phyloP scores from a whole-genome alignment of 176 grass and related monocot genomes.

The Rhynchospora pubera region DNA sequence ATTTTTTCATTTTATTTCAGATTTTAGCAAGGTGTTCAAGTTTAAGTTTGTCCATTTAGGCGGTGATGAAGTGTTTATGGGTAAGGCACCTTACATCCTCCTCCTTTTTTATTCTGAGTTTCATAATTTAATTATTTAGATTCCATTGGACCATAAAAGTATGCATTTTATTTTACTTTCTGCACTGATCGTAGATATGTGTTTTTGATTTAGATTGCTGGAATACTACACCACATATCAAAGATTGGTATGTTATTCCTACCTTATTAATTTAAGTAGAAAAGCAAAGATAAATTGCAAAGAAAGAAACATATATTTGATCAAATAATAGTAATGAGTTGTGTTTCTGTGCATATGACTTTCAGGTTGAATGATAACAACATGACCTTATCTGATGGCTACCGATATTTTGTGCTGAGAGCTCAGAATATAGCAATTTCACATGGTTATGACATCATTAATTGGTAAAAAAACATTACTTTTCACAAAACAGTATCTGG shows the following conservation, averaged over 20 bases:
- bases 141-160: slow-evolving; percentile 10
- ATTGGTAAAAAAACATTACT: slow-evolving; percentile 46
- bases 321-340: background rate
- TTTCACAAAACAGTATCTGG: slow-evolving; percentile 6
- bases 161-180: slow-evolving; percentile 7
- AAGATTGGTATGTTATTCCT: slow-evolving; percentile 46
- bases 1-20: slow-evolving; percentile 40
- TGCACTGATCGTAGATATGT: slow-evolving; percentile 6
- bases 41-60: slow-evolving; percentile 91
- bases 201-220: slow-evolving; percentile 56
- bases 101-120: background rate
- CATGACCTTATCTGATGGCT: slow-evolving; percentile 65
- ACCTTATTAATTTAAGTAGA: slow-evolving; percentile 3
- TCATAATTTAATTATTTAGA: background rate
- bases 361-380: slow-evolving; percentile 60
- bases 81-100: slow-evolving; percentile 47
- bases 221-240: slow-evolving; percentile 52
- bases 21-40: slow-evolving; percentile 95
- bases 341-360: slow-evolving; percentile 27
- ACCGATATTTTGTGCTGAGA: slow-evolving; percentile 79
- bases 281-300: slow-evolving; percentile 22
- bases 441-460: slow-evolving; percentile 78
- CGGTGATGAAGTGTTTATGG: slow-evolving; percentile 84
- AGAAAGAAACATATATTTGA: background rate
- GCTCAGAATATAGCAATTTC: slow-evolving; percentile 84